phyloP scores from a whole-genome alignment of 169 alveolate species.

The Miamiensis avidus region DNA sequence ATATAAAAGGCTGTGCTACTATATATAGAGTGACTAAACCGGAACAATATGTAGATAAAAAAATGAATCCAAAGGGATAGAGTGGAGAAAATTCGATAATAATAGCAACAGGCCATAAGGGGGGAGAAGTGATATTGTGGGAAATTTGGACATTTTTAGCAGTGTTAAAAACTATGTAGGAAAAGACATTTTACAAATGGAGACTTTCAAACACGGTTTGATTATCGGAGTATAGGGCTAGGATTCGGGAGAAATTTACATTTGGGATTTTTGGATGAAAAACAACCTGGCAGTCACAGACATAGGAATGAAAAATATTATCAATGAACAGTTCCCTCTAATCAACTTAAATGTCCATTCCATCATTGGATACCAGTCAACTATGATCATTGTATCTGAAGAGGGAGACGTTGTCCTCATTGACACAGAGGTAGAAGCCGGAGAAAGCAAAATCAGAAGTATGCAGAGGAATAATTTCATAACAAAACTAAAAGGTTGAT shows the following conservation, averaged over 20 bases:
- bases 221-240: conserved; percentile 25
- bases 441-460: no score
- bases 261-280: conserved; percentile 57
- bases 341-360: neutral
- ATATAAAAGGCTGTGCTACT: neutral
- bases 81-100: neutral
- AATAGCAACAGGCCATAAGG: neutral
- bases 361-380: neutral
- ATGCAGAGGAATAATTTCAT: neutral
- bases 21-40: neutral
- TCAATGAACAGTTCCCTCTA: neutral
- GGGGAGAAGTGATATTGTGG: conserved; percentile 55
- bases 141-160: conserved; percentile 23
- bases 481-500: neutral
- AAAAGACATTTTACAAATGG: conserved; percentile 13
- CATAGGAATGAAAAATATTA: no score
- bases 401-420: neutral
- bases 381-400: neutral
- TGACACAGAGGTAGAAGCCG: neutral
- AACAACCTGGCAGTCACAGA: conserved; percentile 52
- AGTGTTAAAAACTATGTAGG: conserved; percentile 5
- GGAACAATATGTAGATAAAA: no score
- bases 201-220: conserved; percentile 12
- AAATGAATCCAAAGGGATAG: no score
- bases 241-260: conserved; percentile 29